phyloP scores from a whole-genome alignment of 1,139 yeast species.

The Lodderomyces theae region DNA sequence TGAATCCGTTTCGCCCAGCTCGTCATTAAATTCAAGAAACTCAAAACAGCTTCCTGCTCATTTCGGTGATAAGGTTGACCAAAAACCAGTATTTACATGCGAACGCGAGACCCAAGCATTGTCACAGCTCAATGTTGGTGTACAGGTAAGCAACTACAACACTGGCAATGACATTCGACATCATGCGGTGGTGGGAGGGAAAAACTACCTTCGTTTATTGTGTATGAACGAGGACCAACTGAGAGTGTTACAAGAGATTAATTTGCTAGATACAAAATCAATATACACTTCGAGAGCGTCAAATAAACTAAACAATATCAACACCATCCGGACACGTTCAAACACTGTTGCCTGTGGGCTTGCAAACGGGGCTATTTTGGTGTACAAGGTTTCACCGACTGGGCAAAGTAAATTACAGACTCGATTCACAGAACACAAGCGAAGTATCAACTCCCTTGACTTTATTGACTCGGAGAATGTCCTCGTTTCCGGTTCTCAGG shows the following conservation, averaged over 20 bases:
- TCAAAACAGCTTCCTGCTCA: slow-evolving; percentile 9
- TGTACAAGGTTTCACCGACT: slow-evolving; percentile 32
- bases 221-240: slow-evolving; percentile 42
- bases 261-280: slow-evolving; percentile 47
- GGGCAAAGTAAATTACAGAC: slow-evolving; percentile 42
- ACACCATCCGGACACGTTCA: slow-evolving; percentile 36
- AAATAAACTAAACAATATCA: slow-evolving; percentile 40
- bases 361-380: slow-evolving; percentile 36
- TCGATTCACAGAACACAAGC: slow-evolving; percentile 64
- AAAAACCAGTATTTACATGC: slow-evolving; percentile 24
- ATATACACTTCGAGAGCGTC: slow-evolving; percentile 39
- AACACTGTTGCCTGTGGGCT: slow-evolving; percentile 44
- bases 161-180: slow-evolving; percentile 14
- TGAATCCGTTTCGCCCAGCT: slow-evolving; percentile 17
- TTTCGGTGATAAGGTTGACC: slow-evolving; percentile 6
- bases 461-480: slow-evolving; percentile 57
- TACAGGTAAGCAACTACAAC: slow-evolving; percentile 10
- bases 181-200: slow-evolving; percentile 57
- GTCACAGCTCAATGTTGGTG: slow-evolving; percentile 24
- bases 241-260: slow-evolving; percentile 36
- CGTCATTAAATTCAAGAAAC: slow-evolving; percentile 20
- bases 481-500: slow-evolving; percentile 84
- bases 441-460: slow-evolving; percentile 80
- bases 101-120: slow-evolving; percentile 30
- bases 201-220: slow-evolving; percentile 52